A percentile compares a stretch with the other conserved stretches of the same genome.
These are phyloP conservation scores for Trichoderma guizhouense DNA, from an alignment of 2,329 filamentous ascomycete genomes.

Conservation along the genomic window DNA sequence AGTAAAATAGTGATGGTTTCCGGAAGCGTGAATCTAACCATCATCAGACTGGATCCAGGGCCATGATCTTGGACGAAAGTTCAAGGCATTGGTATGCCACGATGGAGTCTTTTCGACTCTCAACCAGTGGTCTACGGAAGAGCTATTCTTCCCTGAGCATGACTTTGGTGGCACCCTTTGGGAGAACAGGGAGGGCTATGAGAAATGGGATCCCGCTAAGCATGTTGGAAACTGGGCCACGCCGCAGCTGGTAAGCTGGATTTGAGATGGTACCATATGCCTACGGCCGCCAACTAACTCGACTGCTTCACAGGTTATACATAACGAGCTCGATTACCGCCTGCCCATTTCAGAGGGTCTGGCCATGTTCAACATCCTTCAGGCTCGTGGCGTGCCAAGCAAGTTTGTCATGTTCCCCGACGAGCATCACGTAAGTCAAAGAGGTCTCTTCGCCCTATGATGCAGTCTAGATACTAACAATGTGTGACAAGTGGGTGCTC, in stretches of 20 bases:
- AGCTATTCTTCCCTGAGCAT: conserved; percentile 68
- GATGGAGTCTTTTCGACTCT: conserved; percentile 78
- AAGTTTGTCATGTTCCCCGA: conserved; percentile 77
- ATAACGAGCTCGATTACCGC: conserved; percentile 86
- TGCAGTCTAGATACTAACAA: not conserved
- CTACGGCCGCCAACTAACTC: conserved; percentile 11
- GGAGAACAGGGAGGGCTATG: conserved; percentile 61
- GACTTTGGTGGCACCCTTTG: conserved; percentile 62
- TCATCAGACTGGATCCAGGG: conserved; percentile 81
- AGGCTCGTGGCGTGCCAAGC: conserved; percentile 70
- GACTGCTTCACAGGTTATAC: conserved; percentile 53
- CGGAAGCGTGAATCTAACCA: conserved; percentile 23
- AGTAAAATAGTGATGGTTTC: too few relatives aligned
- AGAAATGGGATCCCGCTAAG: conserved; percentile 66
- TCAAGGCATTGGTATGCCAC: conserved; percentile 85
- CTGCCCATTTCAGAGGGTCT: conserved; percentile 82
- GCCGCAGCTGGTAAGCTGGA: conserved; percentile 67
- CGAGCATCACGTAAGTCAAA: conserved; percentile 55
- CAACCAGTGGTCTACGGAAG: conserved; percentile 62
- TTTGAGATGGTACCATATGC: not conserved
- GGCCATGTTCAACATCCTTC: conserved; percentile 80
- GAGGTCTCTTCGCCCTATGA: too few relatives aligned
- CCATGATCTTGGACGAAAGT: conserved; percentile 73
- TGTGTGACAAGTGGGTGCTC: conserved; percentile 65
- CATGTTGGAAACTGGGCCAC: conserved; percentile 72